Conservation (phyloP, 1,284 basidiomycete species). For the Cystobasidium slooffiae region DNA sequence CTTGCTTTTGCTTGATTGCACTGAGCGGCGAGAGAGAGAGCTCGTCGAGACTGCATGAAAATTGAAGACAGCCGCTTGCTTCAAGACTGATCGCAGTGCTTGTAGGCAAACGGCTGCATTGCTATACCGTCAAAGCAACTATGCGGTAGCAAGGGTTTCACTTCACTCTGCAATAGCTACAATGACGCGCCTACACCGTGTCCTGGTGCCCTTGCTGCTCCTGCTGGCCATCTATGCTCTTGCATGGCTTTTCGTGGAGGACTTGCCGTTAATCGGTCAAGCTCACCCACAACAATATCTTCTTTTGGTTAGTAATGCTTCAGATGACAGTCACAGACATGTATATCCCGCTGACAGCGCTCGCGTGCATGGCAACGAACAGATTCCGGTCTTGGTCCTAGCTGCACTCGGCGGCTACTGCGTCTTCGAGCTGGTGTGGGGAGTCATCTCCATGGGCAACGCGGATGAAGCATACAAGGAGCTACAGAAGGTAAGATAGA, state of each 20-base stretch:
- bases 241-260: constrained; percentile 27
- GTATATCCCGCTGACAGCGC: too few species aligned
- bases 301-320: neutral
- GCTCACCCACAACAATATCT: constrained; percentile 2
- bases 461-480: constrained; percentile 34
- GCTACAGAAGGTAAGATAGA: constrained; percentile 19
- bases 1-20: neutral
- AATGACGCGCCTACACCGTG: constrained; percentile 35
- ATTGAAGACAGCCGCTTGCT: constrained; percentile 7
- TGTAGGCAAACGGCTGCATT: neutral
- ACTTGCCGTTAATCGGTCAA: constrained; percentile 11
- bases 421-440: constrained; percentile 35
- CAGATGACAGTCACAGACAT: neutral
- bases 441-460: constrained; percentile 33
- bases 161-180: neutral
- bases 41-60: neutral
- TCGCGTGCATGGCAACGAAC: neutral
- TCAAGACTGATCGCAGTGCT: constrained; percentile 3
- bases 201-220: constrained; percentile 12
- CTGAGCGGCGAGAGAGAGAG: neutral
- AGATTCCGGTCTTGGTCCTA: constrained; percentile 30
- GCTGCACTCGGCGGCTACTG: constrained; percentile 35
- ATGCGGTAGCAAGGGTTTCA: constrained; percentile 3
- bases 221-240: constrained; percentile 9
- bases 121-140: neutral